Evolutionary conservation across 805 yeast genomes (phyloP), one percentile per base, ranked within the genome.

Genomic region (Hanseniaspora lindneri): DNA sequence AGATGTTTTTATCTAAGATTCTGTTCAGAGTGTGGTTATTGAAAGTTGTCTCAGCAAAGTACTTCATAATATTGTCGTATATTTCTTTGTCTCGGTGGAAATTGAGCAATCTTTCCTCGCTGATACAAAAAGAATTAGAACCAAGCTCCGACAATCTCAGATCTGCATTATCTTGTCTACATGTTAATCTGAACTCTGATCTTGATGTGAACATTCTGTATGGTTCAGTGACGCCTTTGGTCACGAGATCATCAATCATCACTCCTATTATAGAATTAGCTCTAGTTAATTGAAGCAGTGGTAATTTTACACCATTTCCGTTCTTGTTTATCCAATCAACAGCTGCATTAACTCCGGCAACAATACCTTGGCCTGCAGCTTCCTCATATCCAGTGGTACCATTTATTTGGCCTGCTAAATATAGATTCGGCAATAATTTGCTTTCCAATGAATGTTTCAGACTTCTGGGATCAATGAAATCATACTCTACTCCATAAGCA

Each of bases 381-480:
- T 92, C 99, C 66, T 92, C 99, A 58, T 92, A 92, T 0, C 99
- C 99, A 0, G 99, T 92, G 0, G 99, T 92, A 29, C 99, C 99
- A 60, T 92, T 92, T 36, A 92, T 92, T 63, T 92, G 99, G 1
- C 99, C 99, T 0, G 98, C 99, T 39, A 92, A 67, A 61, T 66
- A 92, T 32, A 92, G 64, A 0, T 96, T 96, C 10, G 71, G 65
- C 2, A 92, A 77, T 3, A 74, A 63, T 57, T 85, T 87, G 0
- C 97, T 85, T 59, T 89, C 95, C 41, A 92, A 64, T 0, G 94
- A 83, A 39, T 70, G 73, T 47, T 72, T 71, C 49, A 92, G 69
- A 58, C 88, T 95, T 54, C 95, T 72, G 2, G 99, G 98, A 59
- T 92, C 96, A 25, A 92, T 80, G 61, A 85, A 92, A 59, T 92